Evolutionary conservation across 331 rosid genomes (phyloP), one percentile per base, ranked within the genome.

Genomic region (Spiraea crenata): DNA sequence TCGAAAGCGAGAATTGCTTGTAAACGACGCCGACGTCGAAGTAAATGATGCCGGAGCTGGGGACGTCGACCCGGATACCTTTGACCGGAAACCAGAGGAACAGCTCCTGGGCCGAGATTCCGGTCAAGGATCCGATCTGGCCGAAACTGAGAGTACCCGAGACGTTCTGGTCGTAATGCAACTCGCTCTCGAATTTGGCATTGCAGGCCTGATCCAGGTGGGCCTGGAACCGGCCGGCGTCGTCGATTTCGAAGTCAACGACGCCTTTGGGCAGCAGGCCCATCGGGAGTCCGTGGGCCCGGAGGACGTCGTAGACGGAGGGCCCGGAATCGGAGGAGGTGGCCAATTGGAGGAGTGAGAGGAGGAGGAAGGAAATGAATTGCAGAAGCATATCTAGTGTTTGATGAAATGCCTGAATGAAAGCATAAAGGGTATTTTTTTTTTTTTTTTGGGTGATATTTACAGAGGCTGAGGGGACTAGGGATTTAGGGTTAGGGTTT

Each of bases 31-130:
- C 98, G 0, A 92, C 96, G 62, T 90, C 90, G 52, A 92, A 90
- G 81, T 90, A 88, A 70, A 92, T 92, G 66, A 88, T 59, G 10
- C 98, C 98, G 5, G 98, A 74, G 73, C 81, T 88, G 0, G 98
- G 98, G 8, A 92, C 63, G 63, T 92, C 98, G 19, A 92, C 96
- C 16, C 89, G 79, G 65, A 92, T 92, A 19, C 84, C 91, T 72
- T 79, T 84, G 20, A 92, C 98, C 5, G 76, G 82, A n/a, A 92
- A 74, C 98, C 98, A 90, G 31, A 92, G 90, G 69, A 92, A 92
- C 13, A 92, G 75, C 69, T 92, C 98, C 75, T 86, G 91, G 6
- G 98, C 95, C 44, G 89, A 74, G 13, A 92, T 81, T 7, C 98
- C 98, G 3, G 84, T 71, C 61, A 92, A 57, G 5, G 74, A 67